Evolutionary conservation across 176 grass and related monocot species (phyloP), one percentile per base, ranked within the genome.

Genomic region (Paspalum notatum): DNA sequence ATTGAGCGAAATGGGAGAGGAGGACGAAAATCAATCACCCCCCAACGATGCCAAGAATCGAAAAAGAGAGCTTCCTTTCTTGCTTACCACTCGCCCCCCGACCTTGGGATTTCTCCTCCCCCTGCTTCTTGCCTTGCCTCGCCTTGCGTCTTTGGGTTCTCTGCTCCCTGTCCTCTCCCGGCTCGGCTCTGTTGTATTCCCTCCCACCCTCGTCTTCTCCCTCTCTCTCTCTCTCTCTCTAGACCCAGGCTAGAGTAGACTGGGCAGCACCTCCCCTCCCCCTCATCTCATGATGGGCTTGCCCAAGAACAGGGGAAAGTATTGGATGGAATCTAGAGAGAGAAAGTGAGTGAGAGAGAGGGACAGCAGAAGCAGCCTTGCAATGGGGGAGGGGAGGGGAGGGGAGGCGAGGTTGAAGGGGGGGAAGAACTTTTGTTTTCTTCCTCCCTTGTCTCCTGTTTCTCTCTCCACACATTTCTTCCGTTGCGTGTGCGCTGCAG

Each of bases 291-390:
- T 73, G 86, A 88, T 83, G 74, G 71, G 37, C 8, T 88, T 88
- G 82, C 76, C 87, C 71, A 76, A 76, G 53, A 71, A 81, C 78
- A 48, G 55, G 15, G 82, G 55, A 76, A 89, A 84, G 87, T 76
- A 89, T 89, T 71, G 71, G 63, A 75, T 71, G 71, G 63, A 75
- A 85, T 89, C 62, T 84, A 44, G n/a, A 73, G 41, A 79, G 68
- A 42, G 71, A 45, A 18, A 49, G 57, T 3, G 32, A 18, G 37
- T 20, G 56, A 21, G 67, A 41, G 3, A 26, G 66, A 62, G 41
- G 24, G 58, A 45, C 56, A 70, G 53, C 62, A 53, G 66, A 20
- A 56, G 74, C 27, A 80, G 39, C 68, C 58, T 65, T 74, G 58
- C 58, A 9, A 47, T 47, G 44, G 44, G 61, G 44, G 38, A 46